phyloP scores from a whole-genome alignment of 805 yeast species.

The Candida ascalaphidarum region DNA sequence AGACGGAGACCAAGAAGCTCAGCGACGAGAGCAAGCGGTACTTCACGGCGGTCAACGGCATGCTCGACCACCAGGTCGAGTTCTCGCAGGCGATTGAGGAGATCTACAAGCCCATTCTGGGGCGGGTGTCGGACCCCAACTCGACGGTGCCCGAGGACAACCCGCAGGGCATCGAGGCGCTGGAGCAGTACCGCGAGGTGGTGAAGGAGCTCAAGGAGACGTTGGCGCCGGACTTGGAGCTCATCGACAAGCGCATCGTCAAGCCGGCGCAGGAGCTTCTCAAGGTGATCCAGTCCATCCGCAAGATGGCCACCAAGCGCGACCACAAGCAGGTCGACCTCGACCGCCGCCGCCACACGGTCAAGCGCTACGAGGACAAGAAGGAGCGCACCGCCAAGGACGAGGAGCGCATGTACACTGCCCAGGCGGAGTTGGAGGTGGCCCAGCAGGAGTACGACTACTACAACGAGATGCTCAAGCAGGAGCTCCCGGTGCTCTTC shows the following conservation, averaged over 20 bases:
- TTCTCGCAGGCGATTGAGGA: slow-evolving; percentile 95
- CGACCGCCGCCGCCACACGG: slow-evolving; percentile 70
- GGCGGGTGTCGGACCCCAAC: slow-evolving; percentile 84
- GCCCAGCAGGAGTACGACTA: slow-evolving; percentile 96
- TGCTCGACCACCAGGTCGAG: slow-evolving; percentile 89
- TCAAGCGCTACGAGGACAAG: slow-evolving; percentile 70
- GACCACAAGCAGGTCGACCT: slow-evolving; percentile 92
- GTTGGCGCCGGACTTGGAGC: slow-evolving; percentile 84
- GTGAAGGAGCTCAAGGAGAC: slow-evolving; percentile 81
- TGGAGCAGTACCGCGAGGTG: slow-evolving; percentile 83
- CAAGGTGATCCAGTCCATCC: slow-evolving; percentile 68
- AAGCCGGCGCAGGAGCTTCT: slow-evolving; percentile 88
- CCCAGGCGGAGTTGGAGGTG: slow-evolving; percentile 80
- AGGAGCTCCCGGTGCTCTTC: slow-evolving; percentile 82
- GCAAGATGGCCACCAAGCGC: slow-evolving; percentile 93
- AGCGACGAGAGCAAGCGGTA: slow-evolving; percentile 88
- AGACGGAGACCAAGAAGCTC: slow-evolving; percentile 78
- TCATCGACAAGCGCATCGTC: slow-evolving; percentile 84
- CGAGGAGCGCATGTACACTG: slow-evolving; percentile 82
- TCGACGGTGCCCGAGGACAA: slow-evolving; percentile 84
- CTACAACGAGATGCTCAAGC: slow-evolving; percentile 89
- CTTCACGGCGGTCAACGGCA: slow-evolving; percentile 84
- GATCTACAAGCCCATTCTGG: slow-evolving; percentile 92
- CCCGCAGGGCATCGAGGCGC: slow-evolving; percentile 93
- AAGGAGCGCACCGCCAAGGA: slow-evolving; percentile 81